Conservation (phyloP, 768 basidiomycete species). For the Termitomyces sp. region DNA sequence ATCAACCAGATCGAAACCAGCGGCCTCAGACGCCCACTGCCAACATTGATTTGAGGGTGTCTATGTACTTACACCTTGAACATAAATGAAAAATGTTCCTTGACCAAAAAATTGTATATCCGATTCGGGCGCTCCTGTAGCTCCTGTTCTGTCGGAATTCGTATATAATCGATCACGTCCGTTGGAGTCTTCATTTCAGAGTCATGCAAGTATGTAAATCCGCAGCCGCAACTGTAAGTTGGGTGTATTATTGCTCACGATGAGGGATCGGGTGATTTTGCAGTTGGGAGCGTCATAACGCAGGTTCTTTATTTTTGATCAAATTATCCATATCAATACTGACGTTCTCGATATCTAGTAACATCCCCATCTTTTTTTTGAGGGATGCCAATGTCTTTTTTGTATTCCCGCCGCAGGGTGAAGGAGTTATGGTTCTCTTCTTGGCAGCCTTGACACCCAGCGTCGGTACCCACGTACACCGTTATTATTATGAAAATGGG, state of each 20-base stretch:
- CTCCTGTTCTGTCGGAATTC: constrained; percentile 4
- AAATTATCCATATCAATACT: not conserved
- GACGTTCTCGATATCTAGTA: not conserved
- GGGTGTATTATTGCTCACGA: not conserved
- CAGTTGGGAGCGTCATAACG: not conserved
- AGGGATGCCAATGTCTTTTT: not conserved
- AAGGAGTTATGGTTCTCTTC: not conserved
- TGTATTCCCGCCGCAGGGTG: not conserved
- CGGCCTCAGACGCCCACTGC: not conserved
- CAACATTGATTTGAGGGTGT: too few relatives aligned
- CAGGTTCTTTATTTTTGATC: not conserved
- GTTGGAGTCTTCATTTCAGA: not conserved
- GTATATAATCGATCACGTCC: not conserved
- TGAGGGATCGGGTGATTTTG: constrained; percentile 3
- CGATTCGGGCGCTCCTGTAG: not conserved
- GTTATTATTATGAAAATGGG: not conserved
- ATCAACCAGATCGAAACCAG: not conserved
- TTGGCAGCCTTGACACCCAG: not conserved
- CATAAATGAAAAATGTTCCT: not conserved
- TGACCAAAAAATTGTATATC: not conserved
- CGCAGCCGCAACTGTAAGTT: constrained; percentile 4
- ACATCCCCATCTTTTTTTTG: not conserved
- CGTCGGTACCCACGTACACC: not conserved
- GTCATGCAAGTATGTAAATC: not conserved
- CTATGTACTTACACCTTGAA: not conserved